phyloP scores from a whole-genome alignment of 2,329 filamentous ascomycete genomes.

The Rhynchosporium secalis region DNA sequence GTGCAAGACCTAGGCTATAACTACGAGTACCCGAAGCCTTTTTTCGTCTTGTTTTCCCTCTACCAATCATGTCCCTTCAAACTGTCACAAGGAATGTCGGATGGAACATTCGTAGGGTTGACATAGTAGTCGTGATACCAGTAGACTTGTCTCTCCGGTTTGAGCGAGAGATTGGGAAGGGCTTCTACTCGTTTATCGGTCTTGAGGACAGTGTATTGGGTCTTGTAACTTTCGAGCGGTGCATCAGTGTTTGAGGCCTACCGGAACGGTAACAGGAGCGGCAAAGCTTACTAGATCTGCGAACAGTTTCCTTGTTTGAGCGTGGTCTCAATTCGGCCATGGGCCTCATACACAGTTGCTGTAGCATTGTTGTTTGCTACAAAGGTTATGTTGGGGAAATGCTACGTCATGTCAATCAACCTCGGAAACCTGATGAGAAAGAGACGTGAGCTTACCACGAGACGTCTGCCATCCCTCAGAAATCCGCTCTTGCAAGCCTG shows the following conservation, averaged over 20 bases:
- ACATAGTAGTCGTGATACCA: slow-evolving; percentile 7
- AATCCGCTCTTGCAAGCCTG: not conserved
- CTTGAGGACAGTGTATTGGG: not conserved
- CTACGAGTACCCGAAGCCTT: too few relatives aligned
- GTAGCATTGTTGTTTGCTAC: not conserved
- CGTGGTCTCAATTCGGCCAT: not conserved
- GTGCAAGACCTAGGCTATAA: too few relatives aligned
- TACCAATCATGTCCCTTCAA: not conserved
- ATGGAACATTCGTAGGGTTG: not conserved
- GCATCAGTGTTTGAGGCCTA: not conserved
- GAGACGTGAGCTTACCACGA: not conserved
- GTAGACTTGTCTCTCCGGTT: not conserved
- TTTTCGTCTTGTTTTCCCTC: too few relatives aligned
- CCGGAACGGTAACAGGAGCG: not conserved
- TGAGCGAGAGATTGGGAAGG: not conserved
- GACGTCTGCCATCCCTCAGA: not conserved
- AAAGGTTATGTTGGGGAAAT: slow-evolving; percentile 4
- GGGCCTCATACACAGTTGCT: not conserved
- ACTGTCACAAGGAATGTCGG: slow-evolving; percentile 1
- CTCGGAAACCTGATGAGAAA: not conserved
- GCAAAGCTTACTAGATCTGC: not conserved
- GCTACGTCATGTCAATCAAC: not conserved
- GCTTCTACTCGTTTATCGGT: not conserved
- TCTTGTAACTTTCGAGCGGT: not conserved
- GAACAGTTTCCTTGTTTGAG: not conserved